These are phyloP conservation scores for Jatropha curcas DNA, from an alignment of 345 rosid species.

Conservation along the genomic window DNA sequence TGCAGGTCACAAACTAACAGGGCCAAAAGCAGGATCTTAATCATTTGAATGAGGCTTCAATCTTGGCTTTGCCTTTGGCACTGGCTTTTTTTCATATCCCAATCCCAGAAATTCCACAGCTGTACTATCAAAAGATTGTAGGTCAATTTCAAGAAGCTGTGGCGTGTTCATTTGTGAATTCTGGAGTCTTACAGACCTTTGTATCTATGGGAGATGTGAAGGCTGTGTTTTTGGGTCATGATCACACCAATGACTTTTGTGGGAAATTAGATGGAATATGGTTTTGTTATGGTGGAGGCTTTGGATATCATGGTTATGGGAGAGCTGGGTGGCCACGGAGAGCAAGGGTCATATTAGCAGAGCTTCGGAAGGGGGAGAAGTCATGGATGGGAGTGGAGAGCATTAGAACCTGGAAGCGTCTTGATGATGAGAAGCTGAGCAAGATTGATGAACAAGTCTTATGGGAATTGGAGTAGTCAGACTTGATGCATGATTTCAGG, in stretches of 20 bases:
- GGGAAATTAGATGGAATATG: conserved; percentile 74
- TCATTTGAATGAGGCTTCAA: conserved; percentile 25
- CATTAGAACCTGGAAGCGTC: conserved; percentile 82
- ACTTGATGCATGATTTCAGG: conserved; percentile 1
- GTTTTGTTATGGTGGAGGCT: conserved; percentile 96
- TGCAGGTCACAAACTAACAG: conserved; percentile 47
- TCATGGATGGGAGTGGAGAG: conserved; percentile 61
- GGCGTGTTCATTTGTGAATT: conserved; percentile 68
- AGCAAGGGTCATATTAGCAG: conserved; percentile 66
- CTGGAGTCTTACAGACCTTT: conserved; percentile 64
- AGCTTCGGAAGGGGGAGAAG: conserved; percentile 49
- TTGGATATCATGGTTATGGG: conserved; percentile 92
- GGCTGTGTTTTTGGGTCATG: conserved; percentile 87
- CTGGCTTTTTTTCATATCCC: conserved; percentile 89
- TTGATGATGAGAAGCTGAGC: conserved; percentile 65
- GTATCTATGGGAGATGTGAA: conserved; percentile 75
- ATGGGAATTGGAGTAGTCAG: conserved; percentile 43
- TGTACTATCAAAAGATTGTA: conserved; percentile 50
- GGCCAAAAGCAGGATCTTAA: conserved; percentile 22
- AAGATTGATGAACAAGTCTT: conserved; percentile 73
- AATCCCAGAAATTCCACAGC: conserved; percentile 61
- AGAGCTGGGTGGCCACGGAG: conserved; percentile 70
- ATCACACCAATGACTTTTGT: conserved; percentile 84
- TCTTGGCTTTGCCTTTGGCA: conserved; percentile 35
- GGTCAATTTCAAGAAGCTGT: conserved; percentile 79